Conservation (phyloP, 2,329 filamentous ascomycete genomes). For the Phyllosticta paracitricarpa region DNA sequence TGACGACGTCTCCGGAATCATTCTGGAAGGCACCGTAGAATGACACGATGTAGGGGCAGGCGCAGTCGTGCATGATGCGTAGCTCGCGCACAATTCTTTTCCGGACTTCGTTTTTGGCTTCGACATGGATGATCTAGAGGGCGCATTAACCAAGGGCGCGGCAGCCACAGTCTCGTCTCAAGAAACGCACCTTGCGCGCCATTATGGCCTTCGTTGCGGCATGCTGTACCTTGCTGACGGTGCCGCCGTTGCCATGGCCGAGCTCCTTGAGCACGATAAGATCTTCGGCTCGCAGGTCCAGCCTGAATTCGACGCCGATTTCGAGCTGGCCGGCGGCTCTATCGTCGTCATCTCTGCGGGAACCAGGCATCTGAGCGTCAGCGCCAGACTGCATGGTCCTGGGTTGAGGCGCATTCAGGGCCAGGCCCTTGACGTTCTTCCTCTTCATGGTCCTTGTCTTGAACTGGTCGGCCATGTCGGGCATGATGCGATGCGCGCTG, state of each 20-base stretch:
- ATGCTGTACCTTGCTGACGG: slow-evolving; percentile 96
- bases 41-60: slow-evolving; percentile 91
- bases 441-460: slow-evolving; percentile 80
- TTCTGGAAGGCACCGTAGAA: slow-evolving; percentile 98
- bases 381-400: slow-evolving; percentile 66
- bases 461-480: slow-evolving; percentile 41
- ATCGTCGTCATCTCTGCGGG: slow-evolving; percentile 45
- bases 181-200: slow-evolving; percentile 74
- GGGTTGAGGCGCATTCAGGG: slow-evolving; percentile 67
- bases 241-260: slow-evolving; percentile 91
- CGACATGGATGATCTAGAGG: slow-evolving; percentile 83
- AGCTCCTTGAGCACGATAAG: slow-evolving; percentile 88
- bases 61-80: slow-evolving; percentile 97
- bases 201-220: slow-evolving; percentile 90
- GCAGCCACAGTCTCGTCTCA: slow-evolving; percentile 7
- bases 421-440: slow-evolving; percentile 97
- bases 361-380: slow-evolving; percentile 52
- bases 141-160: not conserved
- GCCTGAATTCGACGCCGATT: slow-evolving; percentile 93
- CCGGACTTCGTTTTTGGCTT: slow-evolving; percentile 93
- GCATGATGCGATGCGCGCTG: slow-evolving; percentile 1
- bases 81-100: slow-evolving; percentile 95
- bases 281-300: slow-evolving; percentile 86
- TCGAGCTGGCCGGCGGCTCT: slow-evolving; percentile 66
- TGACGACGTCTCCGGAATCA: slow-evolving; percentile 92